Base-by-base conservation (phyloP, 1,139 yeast species). In the Candida tropicalis region DNA sequence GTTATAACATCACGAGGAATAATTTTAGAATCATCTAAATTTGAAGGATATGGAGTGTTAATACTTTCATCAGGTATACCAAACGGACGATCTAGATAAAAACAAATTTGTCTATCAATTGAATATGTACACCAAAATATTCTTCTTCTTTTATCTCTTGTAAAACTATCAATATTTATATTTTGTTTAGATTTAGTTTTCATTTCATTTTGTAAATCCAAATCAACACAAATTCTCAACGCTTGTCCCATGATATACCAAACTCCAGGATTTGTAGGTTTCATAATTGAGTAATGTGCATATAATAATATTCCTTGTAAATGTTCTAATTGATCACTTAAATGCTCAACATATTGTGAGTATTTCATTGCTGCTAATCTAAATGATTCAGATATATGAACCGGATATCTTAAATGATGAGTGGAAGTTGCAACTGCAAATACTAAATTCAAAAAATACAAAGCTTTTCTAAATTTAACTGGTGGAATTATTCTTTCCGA, bases 231-330 rank as follows among this genome's bases (percentile, higher is more conserved):
- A 41, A 88, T 63, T 45, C 97, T 72, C 40, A 88, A 63, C 0
- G 93, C 93, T 5, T 88, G 79, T 0, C 97, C 97, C 48, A 88
- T 68, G 1, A 87, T 81, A 57, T 88, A 88, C 97, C 97, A 90
- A n/a, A 88, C 88, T 2, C 96, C 95, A 0, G 97, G 96, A 4
- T 81, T 79, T 1, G 86, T 79, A 0, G 91, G 90, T 49, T 89
- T 69, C 90, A 84, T 73, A 18, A 80, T 74, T 2, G 96, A 82
- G 57, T 86, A 90, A 4, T 83, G 59, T 0, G 95, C 81, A 34
- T 85, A 66, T 17, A 88, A 66, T 24, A 90, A 59, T 13, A 87
- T 69, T 0, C 91, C 93, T 57, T 87, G 91, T 2, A 90, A 63
- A 0, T 87, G 75, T 54, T 86, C 95, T 37, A 88, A 64, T 32